Base-by-base conservation (phyloP, 2,329 filamentous ascomycete genomes). In the Curvularia sp. region DNA sequence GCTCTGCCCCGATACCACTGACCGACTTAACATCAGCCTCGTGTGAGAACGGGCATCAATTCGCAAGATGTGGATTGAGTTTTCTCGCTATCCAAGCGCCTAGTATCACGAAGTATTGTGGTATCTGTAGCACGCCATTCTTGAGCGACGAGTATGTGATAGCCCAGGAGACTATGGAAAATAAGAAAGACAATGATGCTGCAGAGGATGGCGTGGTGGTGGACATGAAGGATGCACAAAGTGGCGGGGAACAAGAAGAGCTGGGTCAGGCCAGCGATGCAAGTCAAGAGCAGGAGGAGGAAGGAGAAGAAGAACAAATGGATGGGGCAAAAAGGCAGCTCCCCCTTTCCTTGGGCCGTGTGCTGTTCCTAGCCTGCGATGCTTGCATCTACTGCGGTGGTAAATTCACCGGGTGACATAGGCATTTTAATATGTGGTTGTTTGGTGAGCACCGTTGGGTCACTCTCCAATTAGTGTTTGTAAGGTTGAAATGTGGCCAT, bases 31-130 rank as follows among this genome's bases (percentile, higher is more conserved):
- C 66, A 1, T 79, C 79, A 66, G 82, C 82, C 0, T 75, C 78
- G 41, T 87, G 85, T 66, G 66, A 64, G 1, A 77, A 79, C 46
- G 83, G 83, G 0, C 85, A 87, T 74, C 59, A 82, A 41, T 86
- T 84, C 57, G 80, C 76, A n/a, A 79, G 85, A 34, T 87, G 85
- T 64, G 78, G 78, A 12, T 62, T 86, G 21, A 84, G 82, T n/a
- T 82, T 84, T 50, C 64, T 85, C 5, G 77, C 83, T 1, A 84
- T 87, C 6, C 83, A 86, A 66, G 79, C 81, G 32, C 83, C 84
- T 2, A 80, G 80, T 1, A 76, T 82, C 2, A 82, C 83, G 12
- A 86, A 85, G 64, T 78, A 77, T 49, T 87, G 85, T 68, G 80
- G 80, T 18, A 73, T 80, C n/a, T 87, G 85, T 64, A 78, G 70